Conservation (phyloP, 2,329 filamentous ascomycete genomes). For the Venturia asperata region DNA sequence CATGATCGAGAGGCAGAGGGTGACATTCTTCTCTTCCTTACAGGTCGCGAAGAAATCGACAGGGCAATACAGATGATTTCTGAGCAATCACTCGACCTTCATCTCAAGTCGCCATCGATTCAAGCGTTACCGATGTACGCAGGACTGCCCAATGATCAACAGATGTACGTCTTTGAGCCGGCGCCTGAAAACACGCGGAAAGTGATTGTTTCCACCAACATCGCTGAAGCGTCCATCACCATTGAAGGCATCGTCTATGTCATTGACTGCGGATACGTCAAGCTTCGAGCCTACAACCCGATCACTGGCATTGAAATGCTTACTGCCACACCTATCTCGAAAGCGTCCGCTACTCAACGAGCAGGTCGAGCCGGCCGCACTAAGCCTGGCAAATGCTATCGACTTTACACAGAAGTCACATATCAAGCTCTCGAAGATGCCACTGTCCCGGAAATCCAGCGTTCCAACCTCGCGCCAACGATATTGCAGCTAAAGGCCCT, state of each 20-base stretch:
- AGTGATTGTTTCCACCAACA: constrained; percentile 89
- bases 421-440: constrained; percentile 61
- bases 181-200: constrained; percentile 77
- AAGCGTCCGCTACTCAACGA: constrained; percentile 86
- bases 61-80: constrained; percentile 69
- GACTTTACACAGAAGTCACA: constrained; percentile 75
- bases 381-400: constrained; percentile 85
- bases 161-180: constrained; percentile 90
- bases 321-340: constrained; percentile 73
- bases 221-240: constrained; percentile 91
- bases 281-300: constrained; percentile 79
- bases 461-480: constrained; percentile 81
- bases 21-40: constrained; percentile 86
- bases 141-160: constrained; percentile 80
- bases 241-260: constrained; percentile 90
- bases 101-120: constrained; percentile 52
- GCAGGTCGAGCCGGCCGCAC: constrained; percentile 86
- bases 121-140: constrained; percentile 78
- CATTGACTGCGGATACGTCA: constrained; percentile 84
- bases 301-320: constrained; percentile 80
- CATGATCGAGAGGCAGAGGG: constrained; percentile 70
- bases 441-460: constrained; percentile 83
- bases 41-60: constrained; percentile 90
- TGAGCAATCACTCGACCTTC: constrained; percentile 60
- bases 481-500: constrained; percentile 89